Base-by-base conservation (phyloP, 768 basidiomycete species). In the Pleurotus djamor region DNA sequence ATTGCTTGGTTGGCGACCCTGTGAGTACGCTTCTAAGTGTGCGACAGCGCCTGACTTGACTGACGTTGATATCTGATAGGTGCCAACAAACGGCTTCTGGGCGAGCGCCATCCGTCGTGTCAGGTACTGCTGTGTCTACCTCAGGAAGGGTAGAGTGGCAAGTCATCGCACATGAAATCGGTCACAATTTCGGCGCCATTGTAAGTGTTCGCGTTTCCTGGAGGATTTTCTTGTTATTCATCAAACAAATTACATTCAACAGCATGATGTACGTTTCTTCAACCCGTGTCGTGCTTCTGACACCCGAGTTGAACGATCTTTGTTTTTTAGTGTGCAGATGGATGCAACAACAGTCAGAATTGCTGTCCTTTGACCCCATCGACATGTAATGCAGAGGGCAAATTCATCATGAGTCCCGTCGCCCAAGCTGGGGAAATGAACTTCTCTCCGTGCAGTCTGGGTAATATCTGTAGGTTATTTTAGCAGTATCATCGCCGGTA, bases 171-270 rank as follows among this genome's bases (percentile, higher is more conserved):
- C 91, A 94, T 70, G 91, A 93, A 70, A 90, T 86, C 59, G 91
- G 91, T 13, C 89, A 91, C 71, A 95, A 94, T 67, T 93, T 96
- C 72, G 92, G 94, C 49, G 92, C 92, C 14, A 94, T 94, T 62
- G 88, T 91, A 66, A 73, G 88, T 82, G 4, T 37, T 59, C 10
- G 49, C 8, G 37, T n/a, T 33, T 13, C 16, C 32, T 36, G 21
- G 34, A 33, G 28, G 2, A 35, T 32, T 37, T 34, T 37, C 35
- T 55, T 34, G 49, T 45, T 43, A 21, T 38, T 65, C 45, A 52
- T 49, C 50, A 51, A 52, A 62, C 51, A 52, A n/a, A n/a, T n/a
- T 47, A 9, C 17, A 9, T 16, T 2, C 45, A 65, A 59, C 63
- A 87, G 86, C 85, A 86, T 64, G 84, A 86, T 66, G 85, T 86